Percentiles rank a stretch among this genome's conserved stretches.
Conservation (phyloP, 805 yeast species). For the Monosporozyma solicola region DNA sequence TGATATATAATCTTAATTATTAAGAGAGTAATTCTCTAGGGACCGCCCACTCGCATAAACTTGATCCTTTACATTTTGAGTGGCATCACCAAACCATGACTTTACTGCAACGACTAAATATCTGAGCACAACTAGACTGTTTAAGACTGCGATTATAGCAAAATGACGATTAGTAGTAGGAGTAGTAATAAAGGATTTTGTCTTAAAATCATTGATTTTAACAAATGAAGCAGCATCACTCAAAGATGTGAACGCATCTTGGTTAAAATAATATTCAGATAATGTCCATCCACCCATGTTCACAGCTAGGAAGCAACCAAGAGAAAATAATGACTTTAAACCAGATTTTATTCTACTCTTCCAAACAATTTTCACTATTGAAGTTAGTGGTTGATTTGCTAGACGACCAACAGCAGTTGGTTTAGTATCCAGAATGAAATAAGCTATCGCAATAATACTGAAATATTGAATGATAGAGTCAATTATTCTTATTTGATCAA, state of each 20-base stretch:
- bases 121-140: neutral
- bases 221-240: conserved; percentile 1
- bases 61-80: conserved; percentile 45
- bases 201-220: neutral
- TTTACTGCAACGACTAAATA: conserved; percentile 3
- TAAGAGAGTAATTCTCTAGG: conserved; percentile 33
- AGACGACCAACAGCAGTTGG: neutral
- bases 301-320: neutral
- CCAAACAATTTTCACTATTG: neutral
- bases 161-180: neutral
- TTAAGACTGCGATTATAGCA: neutral
- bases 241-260: conserved; percentile 8
- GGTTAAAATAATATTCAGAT: conserved; percentile 13
- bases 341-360: neutral
- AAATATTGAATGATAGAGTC: neutral
- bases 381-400: neutral
- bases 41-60: conserved; percentile 50
- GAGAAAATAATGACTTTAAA: neutral
- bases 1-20: neutral
- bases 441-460: neutral
- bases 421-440: neutral
- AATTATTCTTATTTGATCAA: neutral
- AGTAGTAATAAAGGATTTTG: neutral
- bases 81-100: conserved; percentile 19
- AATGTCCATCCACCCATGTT: conserved; percentile 3